Evolutionary conservation across 345 rosid genomes (phyloP), one percentile per base, ranked within the genome.

Genomic region (Lenwebbia sp.): DNA sequence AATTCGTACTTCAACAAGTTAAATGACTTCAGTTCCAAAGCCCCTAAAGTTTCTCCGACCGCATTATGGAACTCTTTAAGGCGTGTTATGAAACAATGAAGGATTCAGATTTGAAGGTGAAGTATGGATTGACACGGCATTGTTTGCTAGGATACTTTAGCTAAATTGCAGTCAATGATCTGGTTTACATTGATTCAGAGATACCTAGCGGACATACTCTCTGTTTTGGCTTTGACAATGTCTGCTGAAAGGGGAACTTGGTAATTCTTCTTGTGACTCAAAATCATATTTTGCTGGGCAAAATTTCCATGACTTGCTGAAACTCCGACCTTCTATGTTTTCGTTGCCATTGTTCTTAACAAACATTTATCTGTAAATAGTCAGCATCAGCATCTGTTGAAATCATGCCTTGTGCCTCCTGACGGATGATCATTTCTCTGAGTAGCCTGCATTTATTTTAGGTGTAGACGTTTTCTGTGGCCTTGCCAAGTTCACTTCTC

Each of bases 21-120:
- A 99, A 54, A 96, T 97, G 99, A 97, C 99, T 33, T 96, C 99
- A 47, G 99, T 96, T 88, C 99, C 98, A 33, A 97, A 97, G 91
- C 98, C 98, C 14, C 92, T 97, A 85, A 96, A 96, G 92, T 97
- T 97, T 92, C 99, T 97, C 60, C 95, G 99, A 41, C 98, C 98
- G 51, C 98, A 97, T 91, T 97, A 96, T 91, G 99, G 94, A 91
- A 91, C 96, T 83, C 93, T 44, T 97, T 17, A 97, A 97, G 84
- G 92, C 91, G 78, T 93, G 75, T 88, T 96, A 93, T 85, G 91
- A 88, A 87, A 92, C 87, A 82, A 92, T 97, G 99, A 85, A 37
- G 3, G 98, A 93, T 30, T 91, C 95, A 1, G 95, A 94, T 88
- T 84, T 96, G 83, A 96, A 96, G 95, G 99, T 95, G 85, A 30